phyloP scores from a whole-genome alignment of 176 grass and related monocot species.

The Dactylis glomerata region DNA sequence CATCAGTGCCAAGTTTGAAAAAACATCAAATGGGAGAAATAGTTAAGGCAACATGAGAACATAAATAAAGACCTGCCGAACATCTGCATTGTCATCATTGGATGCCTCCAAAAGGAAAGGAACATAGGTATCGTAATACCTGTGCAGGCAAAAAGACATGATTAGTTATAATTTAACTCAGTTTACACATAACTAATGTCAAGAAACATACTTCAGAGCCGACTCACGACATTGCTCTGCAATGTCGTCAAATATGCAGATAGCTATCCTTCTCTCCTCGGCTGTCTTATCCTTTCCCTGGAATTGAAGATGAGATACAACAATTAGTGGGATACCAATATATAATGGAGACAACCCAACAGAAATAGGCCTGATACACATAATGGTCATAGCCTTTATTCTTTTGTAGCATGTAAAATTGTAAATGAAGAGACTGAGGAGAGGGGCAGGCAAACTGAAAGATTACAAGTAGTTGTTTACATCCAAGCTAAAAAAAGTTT shows the following conservation, averaged over 20 bases:
- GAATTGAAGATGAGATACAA: conserved; percentile 5
- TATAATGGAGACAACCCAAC: not conserved
- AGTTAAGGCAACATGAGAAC: conserved; percentile 12
- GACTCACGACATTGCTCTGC: conserved; percentile 90
- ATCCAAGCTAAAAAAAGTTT: not conserved
- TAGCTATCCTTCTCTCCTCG: conserved; percentile 98
- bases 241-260: conserved; percentile 98
- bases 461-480: not conserved
- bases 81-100: conserved; percentile 91
- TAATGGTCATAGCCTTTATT: not conserved
- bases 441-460: not conserved
- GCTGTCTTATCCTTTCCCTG: conserved; percentile 97
- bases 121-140: conserved; percentile 97
- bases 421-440: not conserved
- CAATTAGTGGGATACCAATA: not conserved
- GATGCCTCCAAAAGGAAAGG: conserved; percentile 93
- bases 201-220: conserved; percentile 63
- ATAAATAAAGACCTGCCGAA: conserved; percentile 67
- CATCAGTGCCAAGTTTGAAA: not conserved
- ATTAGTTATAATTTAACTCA: not conserved
- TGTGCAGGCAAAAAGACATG: conserved; percentile 29
- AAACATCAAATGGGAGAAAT: not conserved
- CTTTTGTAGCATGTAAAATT: not conserved
- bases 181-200: not conserved
- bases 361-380: conserved; percentile 11